Evolutionary conservation across 2,329 filamentous ascomycete species (phyloP).

Genomic region (Neurospora crassa): DNA sequence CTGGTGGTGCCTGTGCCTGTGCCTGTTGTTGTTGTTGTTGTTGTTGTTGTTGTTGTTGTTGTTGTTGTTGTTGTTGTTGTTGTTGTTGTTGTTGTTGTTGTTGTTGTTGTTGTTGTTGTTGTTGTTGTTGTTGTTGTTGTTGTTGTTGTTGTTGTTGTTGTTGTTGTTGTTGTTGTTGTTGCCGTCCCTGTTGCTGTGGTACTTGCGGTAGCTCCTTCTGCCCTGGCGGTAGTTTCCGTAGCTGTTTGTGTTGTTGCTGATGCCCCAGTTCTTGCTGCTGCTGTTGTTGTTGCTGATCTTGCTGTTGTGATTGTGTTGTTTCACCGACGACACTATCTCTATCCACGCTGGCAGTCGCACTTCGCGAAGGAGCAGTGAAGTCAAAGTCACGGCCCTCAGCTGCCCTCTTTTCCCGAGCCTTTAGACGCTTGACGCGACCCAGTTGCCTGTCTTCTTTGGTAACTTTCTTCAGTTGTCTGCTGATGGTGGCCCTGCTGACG

Average conservation of each 20-base stretch:
- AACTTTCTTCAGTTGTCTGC: constrained; percentile 13
- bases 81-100: neutral
- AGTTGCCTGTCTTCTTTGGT: constrained; percentile 9
- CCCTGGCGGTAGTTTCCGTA: neutral
- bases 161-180: neutral
- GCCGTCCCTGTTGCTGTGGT: neutral
- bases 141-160: neutral
- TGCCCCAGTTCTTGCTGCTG: neutral
- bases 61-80: neutral
- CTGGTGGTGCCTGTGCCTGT: neutral
- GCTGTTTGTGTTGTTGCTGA: neutral
- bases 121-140: neutral
- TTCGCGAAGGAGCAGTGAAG: neutral
- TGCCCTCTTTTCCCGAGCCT: neutral
- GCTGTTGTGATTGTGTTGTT: neutral
- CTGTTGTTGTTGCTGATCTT: neutral
- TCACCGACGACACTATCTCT: neutral
- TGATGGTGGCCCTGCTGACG: constrained; percentile 16
- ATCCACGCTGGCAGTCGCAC: neutral
- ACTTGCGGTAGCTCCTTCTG: neutral
- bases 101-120: neutral
- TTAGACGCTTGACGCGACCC: constrained; percentile 10
- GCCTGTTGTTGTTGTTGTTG: neutral
- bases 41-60: neutral
- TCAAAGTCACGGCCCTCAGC: constrained; percentile 1